A percentile compares a stretch with the other conserved stretches of the same genome.
These are phyloP conservation scores for Pythium oligandrum DNA, from an alignment of 352 stramenopile species.

Conservation along the genomic window DNA sequence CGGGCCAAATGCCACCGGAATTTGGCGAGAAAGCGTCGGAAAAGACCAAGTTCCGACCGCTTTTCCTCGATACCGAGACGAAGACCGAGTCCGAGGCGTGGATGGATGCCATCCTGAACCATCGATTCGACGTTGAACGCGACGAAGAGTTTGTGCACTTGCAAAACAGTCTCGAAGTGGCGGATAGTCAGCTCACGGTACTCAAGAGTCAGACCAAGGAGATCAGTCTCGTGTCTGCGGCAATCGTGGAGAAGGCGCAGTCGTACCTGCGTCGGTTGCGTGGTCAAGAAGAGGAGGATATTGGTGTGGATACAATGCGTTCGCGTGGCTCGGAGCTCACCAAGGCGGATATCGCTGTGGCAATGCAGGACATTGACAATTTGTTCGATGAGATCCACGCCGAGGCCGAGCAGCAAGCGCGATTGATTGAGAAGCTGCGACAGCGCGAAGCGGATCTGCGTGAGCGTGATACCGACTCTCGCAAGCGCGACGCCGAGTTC, in stretches of 20 bases:
- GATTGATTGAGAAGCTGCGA: slow-evolving; percentile 30
- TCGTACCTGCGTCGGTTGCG: slow-evolving; percentile 17
- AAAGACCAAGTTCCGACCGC: slow-evolving; percentile 41
- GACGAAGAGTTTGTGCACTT: slow-evolving; percentile 35
- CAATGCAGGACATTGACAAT: slow-evolving; percentile 41
- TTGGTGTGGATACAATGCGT: background rate
- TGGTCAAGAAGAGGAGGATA: slow-evolving; percentile 7
- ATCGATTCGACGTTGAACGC: slow-evolving; percentile 59
- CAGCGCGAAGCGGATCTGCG: slow-evolving; percentile 19
- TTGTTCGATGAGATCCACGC: slow-evolving; percentile 51
- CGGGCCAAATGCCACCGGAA: slow-evolving; percentile 43
- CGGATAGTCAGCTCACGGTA: slow-evolving; percentile 23
- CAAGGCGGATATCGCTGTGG: slow-evolving; percentile 26
- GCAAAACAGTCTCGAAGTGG: slow-evolving; percentile 27
- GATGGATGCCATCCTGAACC: slow-evolving; percentile 64
- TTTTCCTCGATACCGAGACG: slow-evolving; percentile 64
- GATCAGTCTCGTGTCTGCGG: slow-evolving; percentile 1
- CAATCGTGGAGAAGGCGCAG: slow-evolving; percentile 11
- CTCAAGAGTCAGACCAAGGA: slow-evolving; percentile 15
- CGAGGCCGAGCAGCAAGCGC: slow-evolving; percentile 42
- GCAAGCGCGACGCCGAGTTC: slow-evolving; percentile 27
- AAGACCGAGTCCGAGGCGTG: slow-evolving; percentile 45
- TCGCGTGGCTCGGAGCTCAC: slow-evolving; percentile 11
- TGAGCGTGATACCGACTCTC: slow-evolving; percentile 10
- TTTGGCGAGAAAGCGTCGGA: slow-evolving; percentile 26